phyloP scores from a whole-genome alignment of 345 rosid species.

The Euphorbia peplus region DNA sequence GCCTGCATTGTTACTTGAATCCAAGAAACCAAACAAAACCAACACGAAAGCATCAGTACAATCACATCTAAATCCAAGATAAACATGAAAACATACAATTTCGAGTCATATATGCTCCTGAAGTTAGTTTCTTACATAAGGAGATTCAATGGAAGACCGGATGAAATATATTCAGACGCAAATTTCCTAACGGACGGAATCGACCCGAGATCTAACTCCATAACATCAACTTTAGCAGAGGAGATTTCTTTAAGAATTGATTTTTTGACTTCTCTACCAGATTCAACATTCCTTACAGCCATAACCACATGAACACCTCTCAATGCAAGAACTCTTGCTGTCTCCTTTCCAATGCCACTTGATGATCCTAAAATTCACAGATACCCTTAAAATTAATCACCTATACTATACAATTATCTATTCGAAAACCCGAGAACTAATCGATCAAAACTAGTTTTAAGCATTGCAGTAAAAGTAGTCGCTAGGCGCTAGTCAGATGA shows the following conservation, averaged over 20 bases:
- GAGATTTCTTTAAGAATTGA: slow-evolving; percentile 22
- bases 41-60: slow-evolving; percentile 2
- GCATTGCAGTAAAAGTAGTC: no score
- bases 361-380: slow-evolving; percentile 25
- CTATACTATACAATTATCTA: no score
- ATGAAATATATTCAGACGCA: slow-evolving; percentile 15
- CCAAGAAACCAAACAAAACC: slow-evolving; percentile 1
- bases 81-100: no score
- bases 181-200: slow-evolving; percentile 21
- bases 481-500: no score
- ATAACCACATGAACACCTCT: slow-evolving; percentile 1
- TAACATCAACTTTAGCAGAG: slow-evolving; percentile 23
- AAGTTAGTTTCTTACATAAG: slow-evolving; percentile 34
- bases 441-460: no score
- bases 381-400: no score
- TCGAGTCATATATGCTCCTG: no score
- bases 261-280: slow-evolving; percentile 17
- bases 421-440: background rate
- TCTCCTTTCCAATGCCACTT: slow-evolving; percentile 19
- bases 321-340: slow-evolving; percentile 21
- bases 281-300: slow-evolving; percentile 14
- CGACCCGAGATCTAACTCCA: slow-evolving; percentile 22
- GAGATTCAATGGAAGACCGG: slow-evolving; percentile 18
- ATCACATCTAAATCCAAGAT: no score
- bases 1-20: slow-evolving; percentile 61